phyloP scores from a whole-genome alignment of 2,329 filamentous ascomycete genomes.

The Clonostachys sp. region DNA sequence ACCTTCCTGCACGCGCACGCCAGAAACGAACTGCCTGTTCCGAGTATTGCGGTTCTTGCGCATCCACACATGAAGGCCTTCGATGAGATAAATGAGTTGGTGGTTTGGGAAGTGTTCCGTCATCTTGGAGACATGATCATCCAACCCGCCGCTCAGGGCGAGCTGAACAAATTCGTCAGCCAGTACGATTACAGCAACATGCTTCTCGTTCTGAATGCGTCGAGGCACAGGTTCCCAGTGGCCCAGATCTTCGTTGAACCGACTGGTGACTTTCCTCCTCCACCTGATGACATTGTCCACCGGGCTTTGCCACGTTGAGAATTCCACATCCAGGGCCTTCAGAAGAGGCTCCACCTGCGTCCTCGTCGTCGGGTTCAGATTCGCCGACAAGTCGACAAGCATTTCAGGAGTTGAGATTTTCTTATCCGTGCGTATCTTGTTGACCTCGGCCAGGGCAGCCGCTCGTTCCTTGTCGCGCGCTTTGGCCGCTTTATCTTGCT shows the following conservation, averaged over 20 bases:
- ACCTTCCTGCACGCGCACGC: constrained; percentile 46
- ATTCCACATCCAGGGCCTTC: constrained; percentile 40
- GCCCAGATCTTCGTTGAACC: constrained; percentile 54
- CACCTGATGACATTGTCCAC: constrained; percentile 57
- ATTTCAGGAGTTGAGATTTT: constrained; percentile 71
- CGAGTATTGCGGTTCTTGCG: constrained; percentile 63
- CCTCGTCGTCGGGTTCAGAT: constrained; percentile 41
- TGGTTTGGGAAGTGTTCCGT: constrained; percentile 45
- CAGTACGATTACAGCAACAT: constrained; percentile 56
- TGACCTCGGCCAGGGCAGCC: constrained; percentile 66
- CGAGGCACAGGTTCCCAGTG: constrained; percentile 60
- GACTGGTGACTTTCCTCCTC: constrained; percentile 62
- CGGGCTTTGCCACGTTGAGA: constrained; percentile 36
- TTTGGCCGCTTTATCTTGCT: constrained; percentile 57
- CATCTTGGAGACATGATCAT: constrained; percentile 53
- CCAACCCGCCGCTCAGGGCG: constrained; percentile 45
- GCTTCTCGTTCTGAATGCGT: constrained; percentile 50
- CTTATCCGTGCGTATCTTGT: constrained; percentile 69
- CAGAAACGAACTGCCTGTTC: constrained; percentile 64
- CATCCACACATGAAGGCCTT: constrained; percentile 63
- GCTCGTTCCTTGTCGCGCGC: constrained; percentile 58
- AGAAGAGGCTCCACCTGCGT: constrained; percentile 47
- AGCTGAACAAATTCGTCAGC: constrained; percentile 64
- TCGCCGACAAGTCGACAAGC: constrained; percentile 65
- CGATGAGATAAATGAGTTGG: constrained; percentile 65